Evolutionary conservation across 2,329 filamentous ascomycete genomes (phyloP), one percentile per base, ranked within the genome.

Genomic region (Hypoxylon sp.): DNA sequence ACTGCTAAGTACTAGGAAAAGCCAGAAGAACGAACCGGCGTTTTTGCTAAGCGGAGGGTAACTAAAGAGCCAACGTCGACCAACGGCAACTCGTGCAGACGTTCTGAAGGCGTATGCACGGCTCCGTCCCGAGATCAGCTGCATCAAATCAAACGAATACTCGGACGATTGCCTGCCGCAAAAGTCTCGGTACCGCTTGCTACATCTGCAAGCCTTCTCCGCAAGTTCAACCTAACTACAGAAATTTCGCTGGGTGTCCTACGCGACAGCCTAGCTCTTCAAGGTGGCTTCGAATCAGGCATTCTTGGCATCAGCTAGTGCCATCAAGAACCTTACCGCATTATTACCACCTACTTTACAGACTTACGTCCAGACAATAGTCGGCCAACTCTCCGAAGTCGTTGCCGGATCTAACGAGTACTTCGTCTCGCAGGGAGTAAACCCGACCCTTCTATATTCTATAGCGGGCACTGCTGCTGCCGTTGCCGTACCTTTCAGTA

Each of bases 251-350:
- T 62, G 61, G 67, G 70, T 70, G 70, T 75, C 69, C 71, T 74
- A 62, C 55, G 57, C 70, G 73, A 69, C 71, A 56, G 62, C 69
- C 64, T 67, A 66, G 62, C 60, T 59, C 48, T 69, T 71, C 79
- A 85, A 84, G 71, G 80, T 85, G 82, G 82, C 81, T 83, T 84
- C 81, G 70, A 72, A 73, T 73, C 75, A 78, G 71, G 73, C 72
- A 69, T 67, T 74, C 67, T 75, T 78, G 80, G 82, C 81, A 80
- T 83, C 82, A 67, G 77, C 79, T 71, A 82, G 82, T 83, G 83
- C 80, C 74, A 71, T 83, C 68, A 79, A 79, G 74, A 83, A 80
- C 73, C 75, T 81, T 69, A 78, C 76, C 64, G 78, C 78, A 66
- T 68, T 76, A 59, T 69, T 79, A 31, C 72, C 75, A 20, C 69